Evolutionary conservation across 1,139 yeast genomes (phyloP).

Genomic region (Saccharomycopsis hybrid): DNA sequence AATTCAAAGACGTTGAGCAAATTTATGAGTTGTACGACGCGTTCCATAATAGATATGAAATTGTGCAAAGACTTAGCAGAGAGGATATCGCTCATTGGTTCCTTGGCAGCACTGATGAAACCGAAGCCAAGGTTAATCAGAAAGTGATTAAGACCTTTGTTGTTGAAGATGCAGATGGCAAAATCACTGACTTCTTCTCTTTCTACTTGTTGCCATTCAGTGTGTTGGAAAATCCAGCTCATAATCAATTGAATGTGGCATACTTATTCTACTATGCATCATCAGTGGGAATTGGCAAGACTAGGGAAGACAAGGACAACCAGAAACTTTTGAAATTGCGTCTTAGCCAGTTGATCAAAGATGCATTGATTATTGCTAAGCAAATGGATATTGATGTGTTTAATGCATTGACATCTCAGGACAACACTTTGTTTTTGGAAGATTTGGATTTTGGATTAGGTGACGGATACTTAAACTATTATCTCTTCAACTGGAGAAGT

Average conservation of each 20-base stretch:
- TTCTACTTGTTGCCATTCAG: conserved; percentile 86
- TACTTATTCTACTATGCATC: conserved; percentile 89
- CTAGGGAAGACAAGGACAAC: conserved; percentile 30
- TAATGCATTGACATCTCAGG: conserved; percentile 88
- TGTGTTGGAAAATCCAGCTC: conserved; percentile 61
- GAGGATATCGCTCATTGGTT: conserved; percentile 84
- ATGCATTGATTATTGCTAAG: conserved; percentile 75
- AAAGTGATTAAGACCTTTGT: conserved; percentile 75
- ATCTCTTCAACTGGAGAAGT: conserved; percentile 83
- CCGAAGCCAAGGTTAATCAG: conserved; percentile 24
- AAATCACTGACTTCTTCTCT: conserved; percentile 81
- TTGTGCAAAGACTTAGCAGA: conserved; percentile 60
- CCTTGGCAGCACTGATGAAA: conserved; percentile 33
- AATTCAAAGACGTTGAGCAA: conserved; percentile 52
- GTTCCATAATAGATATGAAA: conserved; percentile 65
- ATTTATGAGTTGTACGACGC: conserved; percentile 52
- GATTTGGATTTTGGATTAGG: conserved; percentile 89
- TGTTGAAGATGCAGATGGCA: conserved; percentile 54
- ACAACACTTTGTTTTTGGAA: conserved; percentile 74
- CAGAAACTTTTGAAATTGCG: conserved; percentile 45
- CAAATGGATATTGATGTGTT: conserved; percentile 73
- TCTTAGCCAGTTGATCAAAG: conserved; percentile 54
- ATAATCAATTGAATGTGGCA: conserved; percentile 74
- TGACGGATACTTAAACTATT: conserved; percentile 86
- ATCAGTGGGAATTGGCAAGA: conserved; percentile 39